Conservation (phyloP, 148 eudicot genomes). For the Drosera capensis region DNA sequence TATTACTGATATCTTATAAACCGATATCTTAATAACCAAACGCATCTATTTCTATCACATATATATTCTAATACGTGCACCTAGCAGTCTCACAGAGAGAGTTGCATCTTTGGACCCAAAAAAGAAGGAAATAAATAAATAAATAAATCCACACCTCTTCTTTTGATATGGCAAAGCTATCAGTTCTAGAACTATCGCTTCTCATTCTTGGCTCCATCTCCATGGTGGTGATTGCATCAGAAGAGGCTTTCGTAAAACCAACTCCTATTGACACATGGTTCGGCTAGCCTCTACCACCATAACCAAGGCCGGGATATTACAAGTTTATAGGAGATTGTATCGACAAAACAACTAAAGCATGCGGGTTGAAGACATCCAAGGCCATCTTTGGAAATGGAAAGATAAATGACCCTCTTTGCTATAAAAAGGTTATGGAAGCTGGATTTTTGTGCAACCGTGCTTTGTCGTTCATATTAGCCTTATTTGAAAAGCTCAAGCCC, state of each 20-base stretch:
- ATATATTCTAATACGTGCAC: no score
- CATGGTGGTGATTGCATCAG: neutral
- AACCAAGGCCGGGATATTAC: neutral
- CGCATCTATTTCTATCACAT: no score
- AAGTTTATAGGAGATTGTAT: conserved; percentile 1
- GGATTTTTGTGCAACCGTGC: conserved; percentile 3
- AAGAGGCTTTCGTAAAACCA: neutral
- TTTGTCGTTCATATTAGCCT: neutral
- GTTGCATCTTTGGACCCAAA: no score
- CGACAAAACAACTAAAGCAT: conserved; percentile 1
- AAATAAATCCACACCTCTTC: no score
- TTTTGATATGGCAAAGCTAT: no score
- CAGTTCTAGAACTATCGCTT: no score
- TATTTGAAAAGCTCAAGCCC: neutral
- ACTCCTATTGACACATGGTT: neutral
- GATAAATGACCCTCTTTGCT: neutral
- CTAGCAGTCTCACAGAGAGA: no score
- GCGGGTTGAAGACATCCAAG: neutral
- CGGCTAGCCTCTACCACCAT: neutral
- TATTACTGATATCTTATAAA: no score
- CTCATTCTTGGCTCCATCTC: no score
- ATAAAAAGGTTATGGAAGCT: neutral
- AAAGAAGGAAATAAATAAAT: no score
- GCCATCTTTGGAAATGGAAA: neutral
- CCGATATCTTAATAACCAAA: no score